These are phyloP conservation scores for Phytophthora megakarya DNA, from an alignment of 352 stramenopile species.

Conservation along the genomic window DNA sequence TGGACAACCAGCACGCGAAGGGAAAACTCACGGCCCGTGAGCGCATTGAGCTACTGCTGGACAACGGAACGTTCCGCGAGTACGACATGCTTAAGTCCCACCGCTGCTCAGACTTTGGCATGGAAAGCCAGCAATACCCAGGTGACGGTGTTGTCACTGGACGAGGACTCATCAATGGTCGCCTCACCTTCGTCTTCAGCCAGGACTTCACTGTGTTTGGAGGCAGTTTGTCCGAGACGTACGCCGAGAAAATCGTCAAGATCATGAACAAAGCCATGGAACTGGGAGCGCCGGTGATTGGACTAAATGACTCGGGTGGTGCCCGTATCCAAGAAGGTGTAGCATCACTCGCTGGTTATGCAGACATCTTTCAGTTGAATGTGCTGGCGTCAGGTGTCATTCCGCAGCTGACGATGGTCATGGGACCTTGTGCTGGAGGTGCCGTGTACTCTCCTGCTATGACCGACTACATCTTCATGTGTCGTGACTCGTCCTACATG, in stretches of 20 bases:
- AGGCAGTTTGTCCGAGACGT: slow-evolving; percentile 94
- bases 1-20: slow-evolving; percentile 93
- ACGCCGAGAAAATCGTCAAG: slow-evolving; percentile 99
- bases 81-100: slow-evolving; percentile 97
- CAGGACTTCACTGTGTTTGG: slow-evolving; percentile 99
- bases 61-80: slow-evolving; percentile 95
- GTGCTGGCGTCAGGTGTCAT: slow-evolving; percentile 94
- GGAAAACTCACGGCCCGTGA: slow-evolving; percentile 98
- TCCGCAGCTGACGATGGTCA: slow-evolving; percentile 97
- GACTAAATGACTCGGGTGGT: slow-evolving; percentile 97
- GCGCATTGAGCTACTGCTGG: slow-evolving; percentile 95
- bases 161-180: slow-evolving; percentile 94
- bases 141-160: slow-evolving; percentile 97
- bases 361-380: slow-evolving; percentile 99
- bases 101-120: slow-evolving; percentile 97
- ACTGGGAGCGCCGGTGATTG: slow-evolving; percentile 96
- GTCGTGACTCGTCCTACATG: slow-evolving; percentile 96
- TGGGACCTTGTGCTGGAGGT: slow-evolving; percentile 97
- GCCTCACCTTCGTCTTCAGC: slow-evolving; percentile 96
- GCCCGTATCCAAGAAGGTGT: slow-evolving; percentile 98
- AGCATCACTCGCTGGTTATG: slow-evolving; percentile 96
- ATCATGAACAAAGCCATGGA: slow-evolving; percentile 98
- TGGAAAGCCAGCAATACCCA: slow-evolving; percentile 91
- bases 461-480: slow-evolving; percentile 99
- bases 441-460: slow-evolving; percentile 97